Conservation (phyloP, 176 grass and related monocot species). For the Dendrocalamus sinicus region DNA sequence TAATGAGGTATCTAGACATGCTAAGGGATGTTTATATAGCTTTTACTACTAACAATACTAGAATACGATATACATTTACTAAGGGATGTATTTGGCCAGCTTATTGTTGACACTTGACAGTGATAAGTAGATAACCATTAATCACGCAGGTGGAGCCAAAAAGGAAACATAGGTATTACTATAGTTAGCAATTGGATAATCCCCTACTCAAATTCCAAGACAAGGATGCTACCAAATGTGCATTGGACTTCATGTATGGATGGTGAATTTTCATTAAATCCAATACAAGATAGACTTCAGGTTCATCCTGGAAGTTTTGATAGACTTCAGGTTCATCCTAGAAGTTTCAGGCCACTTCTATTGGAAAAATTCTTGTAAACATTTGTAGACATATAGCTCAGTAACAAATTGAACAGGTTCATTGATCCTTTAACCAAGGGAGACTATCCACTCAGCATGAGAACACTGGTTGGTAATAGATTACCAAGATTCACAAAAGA, state of each 20-base stretch:
- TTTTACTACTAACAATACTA: not conserved
- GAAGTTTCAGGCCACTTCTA: constrained; percentile 18
- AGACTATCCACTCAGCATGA: constrained; percentile 76
- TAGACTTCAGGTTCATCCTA: not conserved
- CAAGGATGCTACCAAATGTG: constrained; percentile 64
- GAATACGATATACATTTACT: not conserved
- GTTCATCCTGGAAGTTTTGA: not conserved
- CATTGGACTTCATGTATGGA: constrained; percentile 91
- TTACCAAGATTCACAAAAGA: too few relatives aligned
- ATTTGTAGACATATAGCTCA: not conserved
- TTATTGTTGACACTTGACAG: constrained; percentile 12
- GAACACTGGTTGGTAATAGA: constrained; percentile 41
- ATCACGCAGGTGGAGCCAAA: constrained; percentile 60
- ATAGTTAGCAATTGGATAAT: constrained; percentile 77
- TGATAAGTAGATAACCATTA: not conserved
- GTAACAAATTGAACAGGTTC: constrained; percentile 64
- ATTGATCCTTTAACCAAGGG: constrained; percentile 83
- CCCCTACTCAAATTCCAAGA: constrained; percentile 73
- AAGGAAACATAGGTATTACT: constrained; percentile 79
- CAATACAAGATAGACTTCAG: not conserved
- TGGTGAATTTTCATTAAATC: constrained; percentile 65
- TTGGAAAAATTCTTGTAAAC: not conserved
- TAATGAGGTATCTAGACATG: not conserved
- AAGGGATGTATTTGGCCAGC: constrained; percentile 13
- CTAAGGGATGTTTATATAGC: constrained; percentile 14